Base-by-base conservation (phyloP, 805 yeast genomes). In the Scheffersomyces lignosus region DNA sequence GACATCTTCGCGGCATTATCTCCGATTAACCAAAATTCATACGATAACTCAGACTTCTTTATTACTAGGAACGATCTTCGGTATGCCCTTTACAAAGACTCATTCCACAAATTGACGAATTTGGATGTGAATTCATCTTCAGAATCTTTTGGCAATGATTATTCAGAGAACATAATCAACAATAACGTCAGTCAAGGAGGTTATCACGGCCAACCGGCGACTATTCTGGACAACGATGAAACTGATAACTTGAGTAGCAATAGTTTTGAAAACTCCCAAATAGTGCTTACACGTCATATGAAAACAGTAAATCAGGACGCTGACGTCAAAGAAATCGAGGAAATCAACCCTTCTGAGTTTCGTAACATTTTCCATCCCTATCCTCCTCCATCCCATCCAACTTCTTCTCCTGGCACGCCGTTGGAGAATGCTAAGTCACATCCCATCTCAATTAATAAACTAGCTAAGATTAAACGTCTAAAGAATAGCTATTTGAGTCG, bases 381-480 rank as follows among this genome's bases (percentile, higher is more conserved):
- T 14, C 25, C 40, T 18, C 43, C 40, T 4, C 43, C 43, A n/a
- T 30, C 18, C 14, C 10, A 28, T 26, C 18, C n/a, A 7, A 10
- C 15, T 15, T 33, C 34, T 4, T 4, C 15, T 8, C 14, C 24
- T 18, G 46, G 36, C 4, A 42, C 31, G 9, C 48, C 54, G 4
- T 50, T 61, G 15, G 57, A 58, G 3, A 52, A 58, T 36, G 60
- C 60, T 1, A 35, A 41, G 2, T 27, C 35, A 9, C 27, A 28
- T 5, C 45, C 40, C 0, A 30, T 38, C 1, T 38, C 24, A 1
- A 51, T 61, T 32, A 33, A 33, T 12, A 50, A 37, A 20, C 20
- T 54, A 7, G 15, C 22, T 12, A 33, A 30, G 14, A 33, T 32
- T 3, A 41, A 37, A 5, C 36, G 30, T 13, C 25, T 48, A 15